A percentile compares a stretch with the other conserved stretches of the same genome.
phyloP scores from a whole-genome alignment of 106 monocot genomes.

The Cymbidium sinense region DNA sequence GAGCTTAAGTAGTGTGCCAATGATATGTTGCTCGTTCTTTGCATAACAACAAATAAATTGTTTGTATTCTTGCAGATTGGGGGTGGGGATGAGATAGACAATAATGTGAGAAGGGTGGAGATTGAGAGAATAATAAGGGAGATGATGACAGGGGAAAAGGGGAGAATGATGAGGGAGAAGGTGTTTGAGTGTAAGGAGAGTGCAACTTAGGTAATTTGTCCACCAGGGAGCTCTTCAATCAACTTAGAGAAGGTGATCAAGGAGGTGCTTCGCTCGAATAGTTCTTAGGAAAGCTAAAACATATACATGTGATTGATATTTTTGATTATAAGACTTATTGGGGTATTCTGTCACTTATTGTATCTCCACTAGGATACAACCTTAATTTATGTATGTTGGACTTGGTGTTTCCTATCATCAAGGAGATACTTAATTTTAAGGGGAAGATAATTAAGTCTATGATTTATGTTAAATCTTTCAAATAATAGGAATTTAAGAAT shows the following conservation, averaged over 20 bases:
- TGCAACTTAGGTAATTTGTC: slow-evolving; percentile 9
- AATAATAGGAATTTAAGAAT: too few species aligned
- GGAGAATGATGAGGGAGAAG: slow-evolving; percentile 28
- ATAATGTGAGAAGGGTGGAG: slow-evolving; percentile 30
- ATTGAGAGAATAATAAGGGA: slow-evolving; percentile 38
- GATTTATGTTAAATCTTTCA: too few species aligned
- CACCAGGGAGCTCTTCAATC: too few species aligned
- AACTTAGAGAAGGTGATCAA: background rate
- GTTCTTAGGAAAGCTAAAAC: too few species aligned
- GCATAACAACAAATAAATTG: slow-evolving; percentile 31
- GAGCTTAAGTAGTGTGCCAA: slow-evolving; percentile 12
- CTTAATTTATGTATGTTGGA: too few species aligned
- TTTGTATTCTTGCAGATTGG: slow-evolving; percentile 12
- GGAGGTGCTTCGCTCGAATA: background rate
- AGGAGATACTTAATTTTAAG: too few species aligned
- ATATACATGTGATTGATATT: too few species aligned
- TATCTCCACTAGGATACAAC: too few species aligned
- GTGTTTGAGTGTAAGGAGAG: slow-evolving; percentile 25
- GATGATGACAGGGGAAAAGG: slow-evolving; percentile 30
- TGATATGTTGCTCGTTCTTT: slow-evolving; percentile 31
- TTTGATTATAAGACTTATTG: too few species aligned
- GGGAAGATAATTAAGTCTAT: too few species aligned
- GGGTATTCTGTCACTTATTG: too few species aligned
- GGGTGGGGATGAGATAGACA: slow-evolving; percentile 29
- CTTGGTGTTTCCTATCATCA: too few species aligned